Evolutionary conservation across 306 rosid genomes (phyloP).

Genomic region (Citrullus colocynthis): DNA sequence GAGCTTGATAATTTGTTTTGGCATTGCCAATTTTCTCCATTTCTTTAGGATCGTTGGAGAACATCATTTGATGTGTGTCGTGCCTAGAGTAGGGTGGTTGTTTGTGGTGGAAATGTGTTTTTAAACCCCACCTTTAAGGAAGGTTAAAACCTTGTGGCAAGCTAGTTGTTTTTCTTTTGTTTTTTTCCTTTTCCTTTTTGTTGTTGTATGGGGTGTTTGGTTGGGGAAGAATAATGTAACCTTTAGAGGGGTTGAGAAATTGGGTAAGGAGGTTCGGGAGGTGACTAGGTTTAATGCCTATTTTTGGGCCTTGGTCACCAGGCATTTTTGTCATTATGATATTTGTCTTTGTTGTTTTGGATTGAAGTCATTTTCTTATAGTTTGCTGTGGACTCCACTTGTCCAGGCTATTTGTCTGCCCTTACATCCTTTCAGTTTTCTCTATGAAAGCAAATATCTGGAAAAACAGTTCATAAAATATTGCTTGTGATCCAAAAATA

Average conservation of each 20-base stretch:
- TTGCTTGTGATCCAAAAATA: background rate
- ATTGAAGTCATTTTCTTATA: background rate
- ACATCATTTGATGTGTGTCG: background rate
- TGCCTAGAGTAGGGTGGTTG: background rate
- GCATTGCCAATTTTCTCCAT: background rate
- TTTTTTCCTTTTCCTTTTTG: too few relatives aligned
- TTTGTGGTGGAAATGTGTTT: background rate
- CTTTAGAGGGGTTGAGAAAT: too few relatives aligned
- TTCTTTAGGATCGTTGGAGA: background rate
- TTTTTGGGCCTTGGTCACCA: background rate
- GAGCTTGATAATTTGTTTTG: background rate
- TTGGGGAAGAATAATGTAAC: too few relatives aligned
- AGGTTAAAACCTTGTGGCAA: background rate
- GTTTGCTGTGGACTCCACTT: background rate
- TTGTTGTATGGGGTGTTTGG: too few relatives aligned
- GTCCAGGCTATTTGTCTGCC: background rate
- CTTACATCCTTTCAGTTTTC: background rate
- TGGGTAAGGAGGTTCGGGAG: background rate
- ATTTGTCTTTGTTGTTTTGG: background rate
- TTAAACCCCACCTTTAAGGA: background rate
- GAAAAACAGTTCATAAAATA: background rate
- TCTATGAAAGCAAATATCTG: background rate
- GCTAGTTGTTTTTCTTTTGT: background rate
- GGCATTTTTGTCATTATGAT: background rate
- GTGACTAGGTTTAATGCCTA: background rate